A percentile compares a stretch with the other conserved stretches of the same genome.
Conservation (phyloP, 2,329 filamentous ascomycete species). For the Tolypocladium pustulatum region DNA sequence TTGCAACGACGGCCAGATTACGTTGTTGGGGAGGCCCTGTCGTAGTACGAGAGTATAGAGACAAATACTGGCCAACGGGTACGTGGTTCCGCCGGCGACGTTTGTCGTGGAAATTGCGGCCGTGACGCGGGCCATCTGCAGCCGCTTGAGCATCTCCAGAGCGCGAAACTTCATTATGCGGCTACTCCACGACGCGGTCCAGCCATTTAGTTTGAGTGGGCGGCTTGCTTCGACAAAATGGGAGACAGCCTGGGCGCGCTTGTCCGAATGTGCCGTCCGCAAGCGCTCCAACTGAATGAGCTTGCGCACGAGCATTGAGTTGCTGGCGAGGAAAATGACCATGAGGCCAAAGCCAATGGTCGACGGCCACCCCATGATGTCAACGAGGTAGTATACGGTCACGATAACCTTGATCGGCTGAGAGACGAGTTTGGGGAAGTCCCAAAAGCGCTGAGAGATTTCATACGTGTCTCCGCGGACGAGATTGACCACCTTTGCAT, state of each 20-base stretch:
- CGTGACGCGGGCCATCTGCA: constrained; percentile 23
- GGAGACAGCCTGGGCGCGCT: constrained; percentile 67
- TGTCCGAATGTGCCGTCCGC: constrained; percentile 65
- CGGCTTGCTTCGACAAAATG: constrained; percentile 83
- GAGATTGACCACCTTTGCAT: constrained; percentile 83
- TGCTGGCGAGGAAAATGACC: constrained; percentile 56
- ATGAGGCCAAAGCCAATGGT: constrained; percentile 64
- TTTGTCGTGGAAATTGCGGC: constrained; percentile 57
- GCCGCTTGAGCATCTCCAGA: constrained; percentile 24
- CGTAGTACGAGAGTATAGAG: constrained; percentile 66
- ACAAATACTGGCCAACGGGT: constrained; percentile 73
- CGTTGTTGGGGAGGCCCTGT: constrained; percentile 60
- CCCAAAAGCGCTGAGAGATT: constrained; percentile 78
- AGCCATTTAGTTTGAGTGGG: constrained; percentile 39
- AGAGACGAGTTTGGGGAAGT: constrained; percentile 64
- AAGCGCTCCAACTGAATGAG: constrained; percentile 59
- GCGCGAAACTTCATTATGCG: constrained; percentile 24
- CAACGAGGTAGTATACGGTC: constrained; percentile 52
- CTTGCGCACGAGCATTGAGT: constrained; percentile 54
- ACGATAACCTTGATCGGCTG: constrained; percentile 69
- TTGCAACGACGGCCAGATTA: constrained; percentile 79
- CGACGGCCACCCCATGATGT: constrained; percentile 70
- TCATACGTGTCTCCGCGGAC: constrained; percentile 77
- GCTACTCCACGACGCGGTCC: constrained; percentile 25
- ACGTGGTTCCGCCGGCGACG: constrained; percentile 58